Base-by-base conservation (phyloP, 495 filamentous ascomycete genomes). In the Tuber magnatum region DNA sequence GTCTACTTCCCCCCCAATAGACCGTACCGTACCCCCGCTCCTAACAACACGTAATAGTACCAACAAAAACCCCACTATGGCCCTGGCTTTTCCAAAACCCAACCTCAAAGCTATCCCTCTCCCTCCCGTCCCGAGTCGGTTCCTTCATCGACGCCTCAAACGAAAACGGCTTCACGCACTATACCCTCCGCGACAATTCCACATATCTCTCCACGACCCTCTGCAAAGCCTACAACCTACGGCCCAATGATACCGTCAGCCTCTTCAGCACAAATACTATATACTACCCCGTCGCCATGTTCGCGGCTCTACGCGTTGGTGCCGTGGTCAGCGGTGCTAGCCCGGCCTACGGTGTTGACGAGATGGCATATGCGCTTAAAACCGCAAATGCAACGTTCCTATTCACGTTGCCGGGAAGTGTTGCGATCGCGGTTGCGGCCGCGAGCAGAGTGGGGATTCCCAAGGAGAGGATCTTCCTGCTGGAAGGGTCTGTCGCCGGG, bases 301-400 rank as follows among this genome's bases (percentile, higher is more conserved):
- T 88, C 71, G 87, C 84, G 4, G 84, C 86, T 10, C 79, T 87
- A n/a, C 84, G 87, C 10, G 86, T 81, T 12, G 85, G 87, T 81
- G 88, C 86, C 8, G 82, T 88, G 16, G 85, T 89, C 0, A 88
- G 87, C 0, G 88, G 88, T 9, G 87, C 88, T 3, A 87, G 85
- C 0, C 89, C 89, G 0, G 88, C 87, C 5, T 90, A 90, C 74
- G 89, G 87, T 48, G 81, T 88, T 28, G 88, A 89, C 38, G 89
- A 91, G 75, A 90, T 90, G 88, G 85, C 86, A 1, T 89, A 89
- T 80, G 88, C 88, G 6, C 84, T 90, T 0, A 84, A 86, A 75
- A 88, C 84, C 0, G 86, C 85, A 1, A 81, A 86, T 28, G 87
- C 87, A 0, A 87, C 86, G 75, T 87, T 88, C 75, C 79, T 91